Evolutionary conservation across 805 yeast genomes (phyloP).

Genomic region (Wilhelminamyces savonicus): DNA sequence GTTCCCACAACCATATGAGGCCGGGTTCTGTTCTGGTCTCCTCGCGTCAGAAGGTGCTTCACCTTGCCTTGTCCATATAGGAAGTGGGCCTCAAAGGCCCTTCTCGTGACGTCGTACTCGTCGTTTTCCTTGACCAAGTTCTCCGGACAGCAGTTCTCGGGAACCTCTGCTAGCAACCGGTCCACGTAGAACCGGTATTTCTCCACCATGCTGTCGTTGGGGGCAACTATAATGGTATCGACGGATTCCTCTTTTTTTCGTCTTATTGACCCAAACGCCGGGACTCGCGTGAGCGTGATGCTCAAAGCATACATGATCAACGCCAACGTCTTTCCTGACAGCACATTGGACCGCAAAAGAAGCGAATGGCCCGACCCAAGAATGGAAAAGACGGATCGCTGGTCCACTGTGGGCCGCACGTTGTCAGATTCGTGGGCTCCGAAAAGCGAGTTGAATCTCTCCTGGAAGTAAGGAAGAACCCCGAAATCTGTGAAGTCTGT

Average conservation of each 20-base stretch:
- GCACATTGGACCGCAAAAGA: conserved; percentile 7
- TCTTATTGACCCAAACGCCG: conserved; percentile 9
- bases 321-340: conserved; percentile 16
- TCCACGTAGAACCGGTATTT: conserved; percentile 8
- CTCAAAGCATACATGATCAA: conserved; percentile 13
- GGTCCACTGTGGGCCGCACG: conserved; percentile 13
- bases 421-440: conserved; percentile 3
- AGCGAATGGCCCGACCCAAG: conserved; percentile 11
- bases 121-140: conserved; percentile 4
- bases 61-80: neutral
- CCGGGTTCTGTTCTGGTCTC: no score
- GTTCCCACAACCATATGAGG: no score
- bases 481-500: conserved; percentile 15
- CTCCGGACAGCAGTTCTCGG: conserved; percentile 17
- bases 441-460: conserved; percentile 9
- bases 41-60: neutral
- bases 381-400: conserved; percentile 11
- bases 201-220: conserved; percentile 14
- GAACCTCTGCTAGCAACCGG: conserved; percentile 11
- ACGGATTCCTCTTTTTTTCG: conserved; percentile 2
- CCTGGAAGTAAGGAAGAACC: conserved; percentile 17
- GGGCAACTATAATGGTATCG: conserved; percentile 18
- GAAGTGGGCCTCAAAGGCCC: conserved; percentile 9
- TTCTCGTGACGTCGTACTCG: conserved; percentile 6
- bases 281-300: conserved; percentile 11